phyloP scores from a whole-genome alignment of 148 eudicot genomes.

The Amaranthus hypochondriacus region DNA sequence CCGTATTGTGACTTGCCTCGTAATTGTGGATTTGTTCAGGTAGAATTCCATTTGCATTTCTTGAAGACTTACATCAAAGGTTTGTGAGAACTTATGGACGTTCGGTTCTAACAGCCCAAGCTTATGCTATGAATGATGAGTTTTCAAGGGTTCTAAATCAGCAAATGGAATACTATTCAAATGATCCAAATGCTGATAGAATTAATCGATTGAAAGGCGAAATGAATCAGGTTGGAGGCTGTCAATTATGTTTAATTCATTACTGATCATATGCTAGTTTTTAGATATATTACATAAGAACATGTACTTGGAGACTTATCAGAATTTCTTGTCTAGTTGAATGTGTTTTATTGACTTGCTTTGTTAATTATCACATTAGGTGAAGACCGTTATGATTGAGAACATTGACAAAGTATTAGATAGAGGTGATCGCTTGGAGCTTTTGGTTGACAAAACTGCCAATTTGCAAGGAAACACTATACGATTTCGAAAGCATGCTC shows the following conservation, averaged over 20 bases:
- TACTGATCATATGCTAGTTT: not conserved
- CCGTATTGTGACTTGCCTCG: not conserved
- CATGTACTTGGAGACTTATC: not conserved
- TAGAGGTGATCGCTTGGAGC: constrained; percentile 91
- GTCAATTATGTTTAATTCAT: not conserved
- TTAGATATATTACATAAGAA: not conserved
- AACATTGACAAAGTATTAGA: constrained; percentile 96
- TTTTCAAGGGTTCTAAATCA: constrained; percentile 91
- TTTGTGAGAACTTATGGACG: constrained; percentile 91
- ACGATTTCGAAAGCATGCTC: constrained; percentile 89
- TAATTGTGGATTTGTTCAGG: constrained; percentile 38
- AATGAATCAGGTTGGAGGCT: constrained; percentile 72
- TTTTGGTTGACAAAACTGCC: constrained; percentile 85
- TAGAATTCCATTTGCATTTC: constrained; percentile 91
- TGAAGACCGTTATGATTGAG: constrained; percentile 91
- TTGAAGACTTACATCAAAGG: constrained; percentile 93
- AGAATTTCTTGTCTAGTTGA: not conserved
- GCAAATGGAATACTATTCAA: constrained; percentile 87
- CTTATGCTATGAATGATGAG: constrained; percentile 96
- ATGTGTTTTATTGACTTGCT: not conserved
- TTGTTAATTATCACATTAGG: constrained; percentile 32
- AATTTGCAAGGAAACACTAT: constrained; percentile 79
- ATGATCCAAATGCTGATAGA: constrained; percentile 87
- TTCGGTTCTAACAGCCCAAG: constrained; percentile 70
- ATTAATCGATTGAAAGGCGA: constrained; percentile 86